A percentile compares a stretch with the other conserved stretches of the same genome.
Conservation (phyloP, 1,284 basidiomycete genomes). For the Fomes fomentarius region DNA sequence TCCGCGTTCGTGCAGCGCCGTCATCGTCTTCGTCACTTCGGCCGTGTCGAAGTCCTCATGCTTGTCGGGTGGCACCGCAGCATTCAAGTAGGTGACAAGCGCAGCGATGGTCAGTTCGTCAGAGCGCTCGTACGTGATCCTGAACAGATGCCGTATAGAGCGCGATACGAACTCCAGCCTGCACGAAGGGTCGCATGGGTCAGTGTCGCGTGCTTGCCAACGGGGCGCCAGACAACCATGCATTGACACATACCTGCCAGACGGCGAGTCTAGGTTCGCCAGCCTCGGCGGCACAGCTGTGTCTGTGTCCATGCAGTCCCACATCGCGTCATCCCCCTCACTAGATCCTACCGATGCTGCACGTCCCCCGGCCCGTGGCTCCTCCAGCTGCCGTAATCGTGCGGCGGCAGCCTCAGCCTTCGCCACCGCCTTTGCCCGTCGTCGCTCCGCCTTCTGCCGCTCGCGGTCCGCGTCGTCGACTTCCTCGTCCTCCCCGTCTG, state of each 20-base stretch:
- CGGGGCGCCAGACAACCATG: neutral
- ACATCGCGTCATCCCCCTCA: conserved; percentile 30
- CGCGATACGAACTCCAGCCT: conserved; percentile 62
- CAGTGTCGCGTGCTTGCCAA: neutral
- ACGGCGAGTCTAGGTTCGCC: conserved; percentile 57
- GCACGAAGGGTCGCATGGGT: neutral
- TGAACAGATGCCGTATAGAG: conserved; percentile 63
- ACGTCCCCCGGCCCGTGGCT: conserved; percentile 19
- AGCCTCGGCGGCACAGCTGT: conserved; percentile 32
- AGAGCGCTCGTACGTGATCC: conserved; percentile 60
- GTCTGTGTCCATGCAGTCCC: conserved; percentile 29
- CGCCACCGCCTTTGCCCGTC: conserved; percentile 23
- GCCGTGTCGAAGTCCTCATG: conserved; percentile 78
- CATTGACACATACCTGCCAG: conserved; percentile 50
- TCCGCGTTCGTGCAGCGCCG: conserved; percentile 53
- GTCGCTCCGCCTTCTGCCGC: conserved; percentile 21
- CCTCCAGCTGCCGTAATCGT: conserved; percentile 26
- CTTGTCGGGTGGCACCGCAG: conserved; percentile 73
- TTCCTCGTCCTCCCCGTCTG: conserved; percentile 25
- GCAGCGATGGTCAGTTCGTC: conserved; percentile 71
- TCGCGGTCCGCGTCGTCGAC: conserved; percentile 20
- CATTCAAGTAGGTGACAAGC: conserved; percentile 70
- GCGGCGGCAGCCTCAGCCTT: conserved; percentile 23
- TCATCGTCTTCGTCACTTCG: conserved; percentile 66
- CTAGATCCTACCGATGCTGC: conserved; percentile 21